Conservation (phyloP, 164 flowering plant genomes). For the Paratinospora sagittata region DNA sequence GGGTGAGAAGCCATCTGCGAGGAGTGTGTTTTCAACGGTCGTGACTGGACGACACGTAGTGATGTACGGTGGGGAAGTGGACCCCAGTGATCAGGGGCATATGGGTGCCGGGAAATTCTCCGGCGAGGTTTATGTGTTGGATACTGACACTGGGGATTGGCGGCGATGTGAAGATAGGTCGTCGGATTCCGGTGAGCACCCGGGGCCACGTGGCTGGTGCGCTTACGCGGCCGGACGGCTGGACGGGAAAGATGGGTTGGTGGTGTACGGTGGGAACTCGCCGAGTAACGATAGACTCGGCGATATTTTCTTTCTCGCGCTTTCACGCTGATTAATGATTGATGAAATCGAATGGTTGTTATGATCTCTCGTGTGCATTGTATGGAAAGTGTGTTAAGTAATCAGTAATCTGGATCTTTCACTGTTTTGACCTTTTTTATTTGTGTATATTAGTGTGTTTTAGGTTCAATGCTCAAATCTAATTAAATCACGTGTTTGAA, state of each 20-base stretch:
- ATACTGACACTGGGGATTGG: slow-evolving; percentile 63
- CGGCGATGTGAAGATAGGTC: slow-evolving; percentile 36
- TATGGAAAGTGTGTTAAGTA: background rate
- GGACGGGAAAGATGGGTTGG: slow-evolving; percentile 47
- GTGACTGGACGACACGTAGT: slow-evolving; percentile 54
- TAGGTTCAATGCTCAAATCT: too few species aligned
- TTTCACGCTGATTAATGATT: slow-evolving; percentile 10
- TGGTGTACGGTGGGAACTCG: slow-evolving; percentile 93
- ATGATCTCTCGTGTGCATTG: background rate
- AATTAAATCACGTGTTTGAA: too few species aligned
- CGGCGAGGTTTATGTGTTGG: slow-evolving; percentile 50
- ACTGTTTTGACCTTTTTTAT: background rate
- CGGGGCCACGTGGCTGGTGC: slow-evolving; percentile 94
- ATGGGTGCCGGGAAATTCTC: slow-evolving; percentile 82
- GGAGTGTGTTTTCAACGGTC: slow-evolving; percentile 80
- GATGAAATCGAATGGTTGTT: background rate
- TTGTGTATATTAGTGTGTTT: too few species aligned
- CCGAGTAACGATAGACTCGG: slow-evolving; percentile 76
- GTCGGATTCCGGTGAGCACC: slow-evolving; percentile 38
- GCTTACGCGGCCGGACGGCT: slow-evolving; percentile 50
- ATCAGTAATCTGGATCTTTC: background rate
- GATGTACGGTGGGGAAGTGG: slow-evolving; percentile 87
- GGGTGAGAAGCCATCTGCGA: slow-evolving; percentile 71
- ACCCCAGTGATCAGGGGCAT: slow-evolving; percentile 87
- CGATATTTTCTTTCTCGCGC: slow-evolving; percentile 71